Base-by-base conservation (phyloP, 257 asterid genomes). In the Eustoma russellianum region DNA sequence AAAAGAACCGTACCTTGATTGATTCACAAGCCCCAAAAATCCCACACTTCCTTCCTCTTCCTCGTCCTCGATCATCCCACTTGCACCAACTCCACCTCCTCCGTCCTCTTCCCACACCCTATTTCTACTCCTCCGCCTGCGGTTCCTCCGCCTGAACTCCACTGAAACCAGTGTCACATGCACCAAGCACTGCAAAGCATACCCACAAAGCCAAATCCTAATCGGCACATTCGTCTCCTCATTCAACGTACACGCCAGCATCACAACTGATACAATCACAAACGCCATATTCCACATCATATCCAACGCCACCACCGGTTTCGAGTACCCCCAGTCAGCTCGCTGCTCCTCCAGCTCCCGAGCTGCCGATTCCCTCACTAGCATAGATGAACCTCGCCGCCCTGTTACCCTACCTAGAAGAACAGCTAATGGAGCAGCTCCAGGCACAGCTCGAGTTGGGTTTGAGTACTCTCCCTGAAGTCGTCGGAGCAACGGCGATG, bases 261-360 rank as follows among this genome's bases (percentile, higher is more conserved):
- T 75, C 50, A 83, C 85, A 0, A 73, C 40, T 1, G 94, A 79
- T 28, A 81, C 95, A 17, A 89, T 56, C 72, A 89, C 94, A 65
- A 89, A 89, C 13, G 86, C 82, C 70, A 82, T 46, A 55, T 89
- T 89, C 97, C 97, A 89, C 90, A 75, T 64, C 47, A 89, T 76
- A 65, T 89, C 95, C 55, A 89, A 79, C 41, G 88, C 97, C 33
- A 89, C 95, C 24, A 89, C 90, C 6, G 95, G 97, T 74, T 72
- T 86, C 54, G 97, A 89, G 81, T 81, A 86, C 0, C 94, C 97
- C 97, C 94, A 89, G 61, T 89, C 94, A 30, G 93, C 93, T 45
- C 97, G 93, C 40, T 95, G 86, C 76, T 86, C 95, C 66, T 89
- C 97, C 53, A 89, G 95, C 88, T 89, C 80, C 38, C 95, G 87